Base-by-base conservation (phyloP, 441 rosid genomes). In the Jatropha multifida region DNA sequence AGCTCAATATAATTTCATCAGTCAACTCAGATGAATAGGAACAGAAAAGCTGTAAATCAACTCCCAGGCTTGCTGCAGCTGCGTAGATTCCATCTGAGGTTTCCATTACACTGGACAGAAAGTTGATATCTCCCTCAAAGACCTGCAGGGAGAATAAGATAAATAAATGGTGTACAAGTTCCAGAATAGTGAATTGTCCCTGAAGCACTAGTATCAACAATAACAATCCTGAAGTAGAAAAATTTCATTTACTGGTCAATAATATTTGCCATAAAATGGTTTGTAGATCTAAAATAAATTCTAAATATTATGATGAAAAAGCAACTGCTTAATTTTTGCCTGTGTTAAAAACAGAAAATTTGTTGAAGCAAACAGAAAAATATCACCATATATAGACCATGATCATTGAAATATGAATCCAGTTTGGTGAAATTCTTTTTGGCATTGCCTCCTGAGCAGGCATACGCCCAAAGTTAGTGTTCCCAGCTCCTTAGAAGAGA, bases 21-120 rank as follows among this genome's bases (percentile, higher is more conserved):
- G 94, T 94, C 80, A 86, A 80, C 54, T 88, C 88, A 46, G 91
- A 84, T 82, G 98, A 89, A 72, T 90, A 73, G 80, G 98, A 91
- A 82, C 87, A 94, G 81, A 94, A 88, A 37, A 96, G 83, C 88
- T 96, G 99, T 69, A 96, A 82, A 79, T 85, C 89, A 78, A 96
- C 83, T 82, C 98, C 97, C 87, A 96, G 84, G 84, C 95, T 90
- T 81, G 95, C 96, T 76, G 99, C 98, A 72, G 92, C 98, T 1
- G 97, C 97, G 81, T 93, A 94, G 44, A 96, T 89, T 81, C 87
- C 96, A 87, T 89, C 88, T 27, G 94, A 87, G 78, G 82, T 87
- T 79, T 89, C 94, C 89, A 89, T 85, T 69, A 87, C 85, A 15
- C 86, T 80, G 48, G 91, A 79, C 74, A 91, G 84, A 81, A 87